Evolutionary conservation across 208 protist genomes (phyloP).

Genomic region (Trypanosomatidae sp.): DNA sequence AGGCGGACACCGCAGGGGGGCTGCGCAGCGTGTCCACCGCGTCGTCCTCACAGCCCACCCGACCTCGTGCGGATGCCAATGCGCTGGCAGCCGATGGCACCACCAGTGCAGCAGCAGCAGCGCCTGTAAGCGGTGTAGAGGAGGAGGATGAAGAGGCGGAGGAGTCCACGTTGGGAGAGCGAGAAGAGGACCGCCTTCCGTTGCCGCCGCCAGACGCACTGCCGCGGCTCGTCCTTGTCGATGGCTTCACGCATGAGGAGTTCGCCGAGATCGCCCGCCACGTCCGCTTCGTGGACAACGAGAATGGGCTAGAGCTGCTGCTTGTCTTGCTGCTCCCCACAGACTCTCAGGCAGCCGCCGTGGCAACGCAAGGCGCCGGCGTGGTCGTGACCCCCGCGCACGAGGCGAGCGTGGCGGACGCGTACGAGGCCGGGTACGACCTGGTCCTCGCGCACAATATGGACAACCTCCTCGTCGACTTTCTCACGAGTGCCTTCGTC

Average conservation of each 20-base stretch:
- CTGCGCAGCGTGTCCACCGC: too few relatives aligned
- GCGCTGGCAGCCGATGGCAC: background rate
- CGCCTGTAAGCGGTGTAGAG: background rate
- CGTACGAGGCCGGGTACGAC: conserved; percentile 76
- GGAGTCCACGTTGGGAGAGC: background rate
- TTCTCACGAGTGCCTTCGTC: conserved; percentile 69
- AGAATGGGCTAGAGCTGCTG: conserved; percentile 64
- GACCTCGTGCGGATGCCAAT: background rate
- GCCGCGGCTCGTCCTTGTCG: conserved; percentile 69
- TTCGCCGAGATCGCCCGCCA: conserved; percentile 69
- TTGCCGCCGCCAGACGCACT: conserved; percentile 44
- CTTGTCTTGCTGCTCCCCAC: conserved; percentile 65
- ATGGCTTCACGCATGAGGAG: conserved; percentile 82
- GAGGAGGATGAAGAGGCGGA: conserved; percentile 3
- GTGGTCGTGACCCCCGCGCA: conserved; percentile 52
- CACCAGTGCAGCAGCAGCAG: too few relatives aligned
- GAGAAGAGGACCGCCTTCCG: conserved; percentile 16
- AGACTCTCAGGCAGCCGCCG: conserved; percentile 1
- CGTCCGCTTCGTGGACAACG: conserved; percentile 62
- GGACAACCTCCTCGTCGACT: conserved; percentile 78
- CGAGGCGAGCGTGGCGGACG: conserved; percentile 42
- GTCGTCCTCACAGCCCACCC: too few relatives aligned
- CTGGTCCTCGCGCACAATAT: conserved; percentile 73
- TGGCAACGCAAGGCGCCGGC: conserved; percentile 47
- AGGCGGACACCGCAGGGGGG: background rate